These are phyloP conservation scores for Pseudophaeomoniella oleicola DNA, from an alignment of 2,329 filamentous ascomycete species.

Conservation along the genomic window DNA sequence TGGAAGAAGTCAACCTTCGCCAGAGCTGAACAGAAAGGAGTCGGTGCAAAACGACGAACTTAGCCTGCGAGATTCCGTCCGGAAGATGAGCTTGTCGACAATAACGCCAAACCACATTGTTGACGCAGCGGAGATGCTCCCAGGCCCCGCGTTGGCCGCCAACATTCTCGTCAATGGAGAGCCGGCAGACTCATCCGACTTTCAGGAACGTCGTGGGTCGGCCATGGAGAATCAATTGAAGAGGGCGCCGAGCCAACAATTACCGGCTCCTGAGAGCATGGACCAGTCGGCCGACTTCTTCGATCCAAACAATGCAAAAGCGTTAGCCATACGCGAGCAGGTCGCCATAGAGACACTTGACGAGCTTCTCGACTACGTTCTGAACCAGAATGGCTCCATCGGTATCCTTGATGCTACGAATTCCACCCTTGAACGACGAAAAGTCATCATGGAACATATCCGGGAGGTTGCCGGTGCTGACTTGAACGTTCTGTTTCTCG, in stretches of 20 bases:
- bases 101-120: slow-evolving; percentile 11
- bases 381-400: slow-evolving; percentile 69
- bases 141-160: slow-evolving; percentile 29
- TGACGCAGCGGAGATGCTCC: slow-evolving; percentile 19
- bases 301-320: slow-evolving; percentile 72
- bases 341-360: slow-evolving; percentile 86
- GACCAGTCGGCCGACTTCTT: slow-evolving; percentile 93
- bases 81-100: slow-evolving; percentile 25
- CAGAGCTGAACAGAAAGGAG: background rate
- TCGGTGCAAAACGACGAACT: slow-evolving; percentile 20
- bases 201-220: background rate
- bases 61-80: slow-evolving; percentile 27
- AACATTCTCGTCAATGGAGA: slow-evolving; percentile 47
- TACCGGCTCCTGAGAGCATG: slow-evolving; percentile 37
- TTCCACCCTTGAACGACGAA: slow-evolving; percentile 74
- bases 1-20: slow-evolving; percentile 30
- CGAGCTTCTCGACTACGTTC: slow-evolving; percentile 78
- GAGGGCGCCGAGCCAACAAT: slow-evolving; percentile 2
- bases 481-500: slow-evolving; percentile 84
- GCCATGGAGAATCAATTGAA: background rate
- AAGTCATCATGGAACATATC: slow-evolving; percentile 71
- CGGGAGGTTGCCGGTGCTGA: slow-evolving; percentile 67
- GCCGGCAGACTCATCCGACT: slow-evolving; percentile 16
- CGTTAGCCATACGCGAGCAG: slow-evolving; percentile 73
- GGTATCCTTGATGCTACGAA: slow-evolving; percentile 97